Evolutionary conservation across 345 rosid species (phyloP).

Genomic region (Anacardium occidentale): DNA sequence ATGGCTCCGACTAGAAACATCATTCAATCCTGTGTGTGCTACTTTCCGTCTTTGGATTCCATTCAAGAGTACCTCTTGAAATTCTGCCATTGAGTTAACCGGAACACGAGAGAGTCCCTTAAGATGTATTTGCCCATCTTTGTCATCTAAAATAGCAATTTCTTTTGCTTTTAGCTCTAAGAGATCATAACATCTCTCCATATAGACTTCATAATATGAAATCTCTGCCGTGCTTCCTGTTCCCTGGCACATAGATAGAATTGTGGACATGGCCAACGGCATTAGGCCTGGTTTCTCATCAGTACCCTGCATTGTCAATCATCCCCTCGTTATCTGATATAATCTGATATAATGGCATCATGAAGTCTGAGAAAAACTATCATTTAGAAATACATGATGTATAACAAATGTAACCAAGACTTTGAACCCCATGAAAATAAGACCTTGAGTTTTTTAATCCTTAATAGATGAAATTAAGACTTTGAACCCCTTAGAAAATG

Average conservation of each 20-base stretch:
- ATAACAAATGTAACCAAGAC: no score
- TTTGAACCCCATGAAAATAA: no score
- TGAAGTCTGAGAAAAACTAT: neutral
- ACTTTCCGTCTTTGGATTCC: slow-evolving; percentile 73
- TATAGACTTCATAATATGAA: slow-evolving; percentile 86
- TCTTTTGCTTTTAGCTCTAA: slow-evolving; percentile 53
- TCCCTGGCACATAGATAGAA: slow-evolving; percentile 52
- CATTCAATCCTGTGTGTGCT: slow-evolving; percentile 83
- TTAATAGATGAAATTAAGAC: neutral
- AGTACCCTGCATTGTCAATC: slow-evolving; percentile 55
- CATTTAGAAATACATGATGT: neutral
- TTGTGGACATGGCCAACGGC: slow-evolving; percentile 64
- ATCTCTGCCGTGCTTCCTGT: slow-evolving; percentile 55
- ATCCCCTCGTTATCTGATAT: neutral
- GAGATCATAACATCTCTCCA: slow-evolving; percentile 93
- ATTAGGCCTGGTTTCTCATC: slow-evolving; percentile 64
- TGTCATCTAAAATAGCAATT: slow-evolving; percentile 64
- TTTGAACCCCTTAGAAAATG: neutral
- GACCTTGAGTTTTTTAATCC: no score
- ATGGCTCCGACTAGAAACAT: slow-evolving; percentile 92
- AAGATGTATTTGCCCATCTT: slow-evolving; percentile 72
- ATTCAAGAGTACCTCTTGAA: slow-evolving; percentile 47
- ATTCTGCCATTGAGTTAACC: slow-evolving; percentile 56
- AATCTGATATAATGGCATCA: neutral
- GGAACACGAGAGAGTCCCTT: slow-evolving; percentile 68